These are phyloP conservation scores for Chlorella vulgaris DNA, from an alignment of 139 green algal genomes.

Conservation along the genomic window DNA sequence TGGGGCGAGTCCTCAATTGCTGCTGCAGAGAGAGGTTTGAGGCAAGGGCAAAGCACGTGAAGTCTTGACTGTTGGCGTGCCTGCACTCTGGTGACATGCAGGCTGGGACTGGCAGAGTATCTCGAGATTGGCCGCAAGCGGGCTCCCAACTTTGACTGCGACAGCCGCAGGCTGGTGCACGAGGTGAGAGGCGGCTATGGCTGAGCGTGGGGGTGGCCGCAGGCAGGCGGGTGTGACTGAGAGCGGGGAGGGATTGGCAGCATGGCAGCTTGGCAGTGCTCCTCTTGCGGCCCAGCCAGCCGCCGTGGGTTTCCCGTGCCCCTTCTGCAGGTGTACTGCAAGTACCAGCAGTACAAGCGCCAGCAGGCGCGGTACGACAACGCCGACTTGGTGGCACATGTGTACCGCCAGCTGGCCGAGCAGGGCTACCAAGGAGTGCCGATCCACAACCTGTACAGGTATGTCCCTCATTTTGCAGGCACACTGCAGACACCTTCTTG, in stretches of 20 bases:
- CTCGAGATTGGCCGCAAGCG: constrained; percentile 67
- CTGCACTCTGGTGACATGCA: background rate
- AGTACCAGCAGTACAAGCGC: constrained; percentile 59
- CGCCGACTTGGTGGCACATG: constrained; percentile 67
- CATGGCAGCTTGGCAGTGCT: background rate
- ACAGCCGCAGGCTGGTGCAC: constrained; percentile 63
- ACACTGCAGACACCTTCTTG: background rate
- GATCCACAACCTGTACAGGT: constrained; percentile 69
- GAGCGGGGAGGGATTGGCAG: background rate
- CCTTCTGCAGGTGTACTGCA: constrained; percentile 50
- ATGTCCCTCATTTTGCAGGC: background rate
- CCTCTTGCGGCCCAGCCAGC: no score
- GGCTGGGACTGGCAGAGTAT: constrained; percentile 65
- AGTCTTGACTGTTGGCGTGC: background rate
- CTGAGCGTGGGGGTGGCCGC: background rate
- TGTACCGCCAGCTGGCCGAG: constrained; percentile 58
- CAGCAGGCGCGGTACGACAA: constrained; percentile 50
- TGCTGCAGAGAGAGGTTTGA: no score
- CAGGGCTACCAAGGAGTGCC: constrained; percentile 60
- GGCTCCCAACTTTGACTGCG: constrained; percentile 70
- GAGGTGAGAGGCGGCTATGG: background rate
- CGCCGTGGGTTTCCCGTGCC: background rate
- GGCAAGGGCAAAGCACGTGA: no score
- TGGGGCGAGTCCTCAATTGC: no score
- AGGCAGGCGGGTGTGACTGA: no score